A percentile compares a stretch with the other conserved stretches of the same genome.
These are phyloP conservation scores for Candida tropicalis DNA, from an alignment of 1,139 yeast species.

Conservation along the genomic window DNA sequence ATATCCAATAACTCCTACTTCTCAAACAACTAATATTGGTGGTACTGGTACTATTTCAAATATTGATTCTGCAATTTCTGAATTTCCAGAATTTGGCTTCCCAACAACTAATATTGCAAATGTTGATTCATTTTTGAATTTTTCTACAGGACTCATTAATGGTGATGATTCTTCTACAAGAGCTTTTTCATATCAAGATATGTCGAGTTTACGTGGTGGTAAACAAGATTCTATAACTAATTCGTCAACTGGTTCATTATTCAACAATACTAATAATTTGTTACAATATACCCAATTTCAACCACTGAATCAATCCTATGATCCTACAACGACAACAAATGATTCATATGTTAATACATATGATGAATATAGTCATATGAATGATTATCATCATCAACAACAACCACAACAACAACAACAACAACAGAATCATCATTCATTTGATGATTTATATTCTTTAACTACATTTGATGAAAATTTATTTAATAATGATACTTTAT, in stretches of 20 bases:
- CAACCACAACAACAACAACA: background rate
- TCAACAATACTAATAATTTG: slow-evolving; percentile 8
- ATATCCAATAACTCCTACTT: slow-evolving; percentile 15
- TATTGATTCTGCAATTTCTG: slow-evolving; percentile 11
- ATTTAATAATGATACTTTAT: slow-evolving; percentile 4
- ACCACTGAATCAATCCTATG: background rate
- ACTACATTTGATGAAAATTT: slow-evolving; percentile 10
- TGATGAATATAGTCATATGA: background rate
- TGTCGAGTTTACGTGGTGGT: slow-evolving; percentile 16
- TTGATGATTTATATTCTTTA: slow-evolving; percentile 10
- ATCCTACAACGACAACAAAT: slow-evolving; percentile 2
- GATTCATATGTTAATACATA: background rate
- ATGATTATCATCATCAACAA: background rate
- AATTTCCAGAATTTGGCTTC: slow-evolving; percentile 8
- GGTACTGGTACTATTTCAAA: slow-evolving; percentile 7
- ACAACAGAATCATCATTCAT: background rate
- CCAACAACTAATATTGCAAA: background rate
- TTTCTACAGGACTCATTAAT: slow-evolving; percentile 3
- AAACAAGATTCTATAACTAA: slow-evolving; percentile 13
- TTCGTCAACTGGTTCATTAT: slow-evolving; percentile 10
- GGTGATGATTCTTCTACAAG: slow-evolving; percentile 14
- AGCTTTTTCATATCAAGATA: slow-evolving; percentile 34
- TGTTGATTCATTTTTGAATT: slow-evolving; percentile 11
- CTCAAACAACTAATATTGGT: slow-evolving; percentile 9
- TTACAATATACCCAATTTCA: slow-evolving; percentile 9